Conservation (phyloP, 352 stramenopile species). For the Hyaloperonospora brassicae region DNA sequence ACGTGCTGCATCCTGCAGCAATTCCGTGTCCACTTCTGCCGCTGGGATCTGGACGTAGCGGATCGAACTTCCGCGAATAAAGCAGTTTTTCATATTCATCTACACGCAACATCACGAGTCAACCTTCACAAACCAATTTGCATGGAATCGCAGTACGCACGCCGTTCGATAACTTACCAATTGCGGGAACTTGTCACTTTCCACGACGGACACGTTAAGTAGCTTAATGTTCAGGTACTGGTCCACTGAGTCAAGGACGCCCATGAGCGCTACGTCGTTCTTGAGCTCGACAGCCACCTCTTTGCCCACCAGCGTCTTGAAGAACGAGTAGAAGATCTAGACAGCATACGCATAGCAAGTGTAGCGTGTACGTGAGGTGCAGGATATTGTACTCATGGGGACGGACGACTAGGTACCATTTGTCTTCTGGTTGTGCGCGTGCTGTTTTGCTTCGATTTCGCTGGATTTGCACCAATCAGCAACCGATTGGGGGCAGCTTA, state of each 20-base stretch:
- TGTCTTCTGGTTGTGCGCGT: too few relatives aligned
- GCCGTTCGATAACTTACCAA: constrained; percentile 45
- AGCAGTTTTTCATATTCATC: constrained; percentile 96
- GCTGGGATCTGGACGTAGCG: constrained; percentile 98
- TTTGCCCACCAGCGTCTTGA: constrained; percentile 97
- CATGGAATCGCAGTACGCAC: too few relatives aligned
- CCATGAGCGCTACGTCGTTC: constrained; percentile 96
- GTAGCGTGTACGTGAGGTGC: too few relatives aligned
- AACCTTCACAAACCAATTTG: too few relatives aligned
- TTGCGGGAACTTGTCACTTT: constrained; percentile 95
- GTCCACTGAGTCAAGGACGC: constrained; percentile 95
- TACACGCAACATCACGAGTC: constrained; percentile 14
- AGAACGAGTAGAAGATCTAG: constrained; percentile 98
- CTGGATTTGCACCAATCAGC: too few relatives aligned
- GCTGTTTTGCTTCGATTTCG: too few relatives aligned
- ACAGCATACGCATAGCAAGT: neutral
- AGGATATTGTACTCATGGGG: too few relatives aligned
- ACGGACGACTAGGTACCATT: too few relatives aligned
- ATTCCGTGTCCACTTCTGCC: constrained; percentile 94
- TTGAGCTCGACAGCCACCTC: constrained; percentile 98
- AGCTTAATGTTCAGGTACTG: constrained; percentile 99
- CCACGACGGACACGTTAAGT: constrained; percentile 91
- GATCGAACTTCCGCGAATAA: constrained; percentile 96
- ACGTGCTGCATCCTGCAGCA: constrained; percentile 83
- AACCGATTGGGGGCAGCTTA: too few relatives aligned